Base-by-base conservation (phyloP, 1,284 basidiomycete genomes). In the Tilletia horrida region DNA sequence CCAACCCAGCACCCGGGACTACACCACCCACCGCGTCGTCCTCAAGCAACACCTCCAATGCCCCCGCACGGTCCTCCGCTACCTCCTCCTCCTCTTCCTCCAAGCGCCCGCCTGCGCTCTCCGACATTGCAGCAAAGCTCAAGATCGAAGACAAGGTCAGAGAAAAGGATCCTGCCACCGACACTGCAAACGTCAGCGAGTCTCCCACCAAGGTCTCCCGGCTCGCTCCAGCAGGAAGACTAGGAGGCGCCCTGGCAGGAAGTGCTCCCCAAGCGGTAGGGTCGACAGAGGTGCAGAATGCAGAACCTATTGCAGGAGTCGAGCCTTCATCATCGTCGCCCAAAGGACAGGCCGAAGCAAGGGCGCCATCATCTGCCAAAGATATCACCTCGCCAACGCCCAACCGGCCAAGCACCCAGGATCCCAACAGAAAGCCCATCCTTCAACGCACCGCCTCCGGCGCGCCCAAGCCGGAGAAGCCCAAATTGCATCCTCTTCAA, bases 401-500 rank as follows among this genome's bases (percentile, higher is more conserved):
- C 21, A 62, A 35, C 13, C 18, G 31, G 42, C 16, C 42, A 21
- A 35, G 21, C 42, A 44, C 27, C 29, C 31, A 31, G 14, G 57
- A 66, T 31, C 27, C 25, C 27, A 62, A 57, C 57, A 29, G 14
- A 25, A 59, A 40, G 29, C 35, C 35, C 6, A 9, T 35, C 13
- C 29, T 29, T 3, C 55, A 59, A 29, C 23, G 55, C 23, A 59
- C 55, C 3, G 55, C 55, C 23, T 59, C 55, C 9, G 55, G 55
- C 55, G 55, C 55, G n/a, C 55, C 55, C 1, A 59, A 59, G 31
- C 55, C 55, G 4, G 55, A 59, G 55, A 59, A 59, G 27, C 55
- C 55, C 4, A 63, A 57, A 43, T 42, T 43, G 6, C 91, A 92
- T 78, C 92, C 92, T 2, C 84, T 95, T 35, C 89, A 91, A 77